Evolutionary conservation across 805 yeast genomes (phyloP).

Genomic region (Yarrowia yakushimensis): DNA sequence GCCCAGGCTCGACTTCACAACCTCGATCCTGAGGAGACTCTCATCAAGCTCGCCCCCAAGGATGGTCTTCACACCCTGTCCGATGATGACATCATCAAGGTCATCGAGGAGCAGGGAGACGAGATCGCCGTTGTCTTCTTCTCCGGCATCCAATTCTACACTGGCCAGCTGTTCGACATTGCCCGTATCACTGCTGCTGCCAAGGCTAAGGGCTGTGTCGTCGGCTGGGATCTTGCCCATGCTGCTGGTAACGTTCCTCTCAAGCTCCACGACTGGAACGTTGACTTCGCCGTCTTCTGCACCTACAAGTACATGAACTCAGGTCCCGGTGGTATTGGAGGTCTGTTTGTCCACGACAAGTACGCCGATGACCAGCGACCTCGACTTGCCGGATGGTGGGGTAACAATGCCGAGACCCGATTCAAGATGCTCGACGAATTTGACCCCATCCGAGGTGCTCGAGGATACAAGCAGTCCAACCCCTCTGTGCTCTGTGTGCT

Average conservation of each 20-base stretch:
- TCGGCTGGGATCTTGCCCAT: slow-evolving; percentile 95
- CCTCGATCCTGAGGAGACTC: slow-evolving; percentile 48
- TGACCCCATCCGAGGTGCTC: slow-evolving; percentile 79
- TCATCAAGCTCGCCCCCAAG: slow-evolving; percentile 64
- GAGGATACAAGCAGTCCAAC: slow-evolving; percentile 85
- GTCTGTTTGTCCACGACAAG: slow-evolving; percentile 69
- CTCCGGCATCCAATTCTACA: slow-evolving; percentile 87
- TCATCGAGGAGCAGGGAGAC: slow-evolving; percentile 55
- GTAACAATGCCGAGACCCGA: slow-evolving; percentile 65
- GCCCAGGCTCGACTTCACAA: slow-evolving; percentile 68
- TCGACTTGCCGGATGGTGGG: slow-evolving; percentile 97
- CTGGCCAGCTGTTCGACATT: slow-evolving; percentile 85
- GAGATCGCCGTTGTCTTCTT: slow-evolving; percentile 70
- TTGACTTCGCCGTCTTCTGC: slow-evolving; percentile 94
- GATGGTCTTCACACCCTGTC: slow-evolving; percentile 53
- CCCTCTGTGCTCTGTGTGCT: slow-evolving; percentile 86
- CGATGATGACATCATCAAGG: slow-evolving; percentile 58
- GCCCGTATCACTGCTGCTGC: slow-evolving; percentile 62
- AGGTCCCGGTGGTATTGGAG: slow-evolving; percentile 94
- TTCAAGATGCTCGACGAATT: slow-evolving; percentile 77
- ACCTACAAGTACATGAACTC: slow-evolving; percentile 85
- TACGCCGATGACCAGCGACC: slow-evolving; percentile 44
- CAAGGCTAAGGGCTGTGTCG: slow-evolving; percentile 48
- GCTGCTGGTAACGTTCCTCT: slow-evolving; percentile 85
- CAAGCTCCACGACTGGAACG: slow-evolving; percentile 78